phyloP scores from a whole-genome alignment of 1,139 yeast species.

The Pichia sp. region DNA sequence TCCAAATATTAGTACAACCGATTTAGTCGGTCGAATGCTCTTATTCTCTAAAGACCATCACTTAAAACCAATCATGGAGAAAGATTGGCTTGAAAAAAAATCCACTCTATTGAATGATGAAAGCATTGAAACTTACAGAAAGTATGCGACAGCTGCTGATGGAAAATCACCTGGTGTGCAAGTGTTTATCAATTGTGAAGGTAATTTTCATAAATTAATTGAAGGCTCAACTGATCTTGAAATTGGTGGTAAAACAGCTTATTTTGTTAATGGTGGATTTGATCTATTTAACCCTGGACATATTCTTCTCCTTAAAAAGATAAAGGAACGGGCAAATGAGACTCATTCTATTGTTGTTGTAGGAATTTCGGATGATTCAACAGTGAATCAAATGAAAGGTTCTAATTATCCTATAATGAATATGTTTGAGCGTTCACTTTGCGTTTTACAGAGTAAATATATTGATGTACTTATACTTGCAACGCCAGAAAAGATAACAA shows the following conservation, averaged over 20 bases:
- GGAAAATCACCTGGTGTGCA: slow-evolving; percentile 57
- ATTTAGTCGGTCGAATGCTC: slow-evolving; percentile 86
- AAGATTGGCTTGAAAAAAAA: slow-evolving; percentile 19
- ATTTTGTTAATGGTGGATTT: slow-evolving; percentile 78
- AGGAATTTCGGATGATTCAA: slow-evolving; percentile 61
- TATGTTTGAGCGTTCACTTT: slow-evolving; percentile 72
- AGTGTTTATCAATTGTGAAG: slow-evolving; percentile 40
- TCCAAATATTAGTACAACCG: slow-evolving; percentile 91
- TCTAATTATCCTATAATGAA: slow-evolving; percentile 81
- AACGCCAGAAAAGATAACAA: slow-evolving; percentile 52
- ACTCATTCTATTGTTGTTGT: slow-evolving; percentile 43
- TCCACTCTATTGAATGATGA: slow-evolving; percentile 19
- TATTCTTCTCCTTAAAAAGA: slow-evolving; percentile 55
- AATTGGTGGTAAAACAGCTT: slow-evolving; percentile 24
- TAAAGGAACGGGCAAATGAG: slow-evolving; percentile 32
- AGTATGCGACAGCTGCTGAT: slow-evolving; percentile 60
- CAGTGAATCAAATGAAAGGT: slow-evolving; percentile 55
- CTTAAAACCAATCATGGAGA: slow-evolving; percentile 32
- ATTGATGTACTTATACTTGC: slow-evolving; percentile 72
- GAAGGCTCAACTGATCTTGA: slow-evolving; percentile 25
- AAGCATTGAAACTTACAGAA: slow-evolving; percentile 35
- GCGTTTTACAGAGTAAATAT: slow-evolving; percentile 80
- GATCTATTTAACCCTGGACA: slow-evolving; percentile 94
- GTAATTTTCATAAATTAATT: slow-evolving; percentile 31
- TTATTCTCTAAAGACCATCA: slow-evolving; percentile 55